Evolutionary conservation across 306 rosid genomes (phyloP).

Genomic region (Alnus rubra): DNA sequence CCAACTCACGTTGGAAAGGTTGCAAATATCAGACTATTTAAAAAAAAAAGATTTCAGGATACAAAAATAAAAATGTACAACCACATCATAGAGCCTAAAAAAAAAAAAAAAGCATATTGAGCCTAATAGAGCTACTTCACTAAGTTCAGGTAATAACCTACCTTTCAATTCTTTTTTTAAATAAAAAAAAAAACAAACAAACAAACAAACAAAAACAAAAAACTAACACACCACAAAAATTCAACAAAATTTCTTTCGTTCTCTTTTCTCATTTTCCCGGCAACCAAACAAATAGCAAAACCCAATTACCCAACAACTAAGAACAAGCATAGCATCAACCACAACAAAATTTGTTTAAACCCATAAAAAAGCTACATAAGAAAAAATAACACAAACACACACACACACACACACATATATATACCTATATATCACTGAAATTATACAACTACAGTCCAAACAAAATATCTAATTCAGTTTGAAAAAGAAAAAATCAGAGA

Average conservation of each 20-base stretch:
- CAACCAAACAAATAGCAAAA: neutral
- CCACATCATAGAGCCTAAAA: too few species aligned
- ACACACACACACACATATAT: neutral
- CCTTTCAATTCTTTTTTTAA: neutral
- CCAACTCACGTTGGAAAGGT: too few species aligned
- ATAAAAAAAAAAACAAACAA: too few species aligned
- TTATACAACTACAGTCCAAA: neutral
- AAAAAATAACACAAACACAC: neutral
- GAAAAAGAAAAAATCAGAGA: neutral
- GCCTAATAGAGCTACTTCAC: too few species aligned
- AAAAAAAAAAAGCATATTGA: too few species aligned
- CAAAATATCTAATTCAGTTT: neutral
- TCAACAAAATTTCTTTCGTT: too few species aligned
- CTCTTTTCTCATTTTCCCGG: neutral
- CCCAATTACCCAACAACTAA: neutral
- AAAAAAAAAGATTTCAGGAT: too few species aligned
- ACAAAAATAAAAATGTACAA: too few species aligned
- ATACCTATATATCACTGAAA: neutral
- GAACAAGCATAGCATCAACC: neutral
- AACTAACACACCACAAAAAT: too few species aligned
- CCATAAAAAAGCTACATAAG: neutral
- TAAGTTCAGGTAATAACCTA: neutral
- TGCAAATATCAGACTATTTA: too few species aligned
- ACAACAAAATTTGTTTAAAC: neutral
- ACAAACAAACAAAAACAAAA: too few species aligned